phyloP scores from a whole-genome alignment of 306 rosid genomes.

The Trifolium repens region DNA sequence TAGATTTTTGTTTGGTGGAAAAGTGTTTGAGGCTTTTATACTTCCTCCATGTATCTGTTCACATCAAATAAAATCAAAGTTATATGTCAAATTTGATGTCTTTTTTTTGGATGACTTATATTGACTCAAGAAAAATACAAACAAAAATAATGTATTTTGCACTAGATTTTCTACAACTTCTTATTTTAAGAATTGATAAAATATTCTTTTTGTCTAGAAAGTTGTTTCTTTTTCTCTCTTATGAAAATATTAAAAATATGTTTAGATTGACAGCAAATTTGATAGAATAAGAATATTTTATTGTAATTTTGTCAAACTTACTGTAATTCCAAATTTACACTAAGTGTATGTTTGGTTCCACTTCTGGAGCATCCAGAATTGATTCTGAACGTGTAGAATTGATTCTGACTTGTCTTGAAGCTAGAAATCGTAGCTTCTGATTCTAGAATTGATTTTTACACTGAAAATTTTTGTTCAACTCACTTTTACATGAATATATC shows the following conservation, averaged over 20 bases:
- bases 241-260: background rate
- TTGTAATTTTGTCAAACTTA: no score
- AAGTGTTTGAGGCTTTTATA: conserved; percentile 66
- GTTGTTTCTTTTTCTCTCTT: background rate
- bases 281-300: no score
- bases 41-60: conserved; percentile 92
- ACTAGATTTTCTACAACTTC: background rate
- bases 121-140: background rate
- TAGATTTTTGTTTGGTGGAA: conserved; percentile 62
- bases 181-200: conserved; percentile 1
- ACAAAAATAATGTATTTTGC: background rate
- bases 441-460: no score
- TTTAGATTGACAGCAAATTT: no score
- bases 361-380: no score
- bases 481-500: no score
- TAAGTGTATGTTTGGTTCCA: no score
- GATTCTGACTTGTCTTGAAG: no score
- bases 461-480: no score
- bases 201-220: conserved; percentile 2
- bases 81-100: conserved; percentile 8
- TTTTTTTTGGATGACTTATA: conserved; percentile 6
- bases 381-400: no score
- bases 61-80: conserved; percentile 27
- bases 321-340: no score
- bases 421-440: no score